Evolutionary conservation across 2,329 filamentous ascomycete genomes (phyloP).

Genomic region (Diplodia scrobiculata): DNA sequence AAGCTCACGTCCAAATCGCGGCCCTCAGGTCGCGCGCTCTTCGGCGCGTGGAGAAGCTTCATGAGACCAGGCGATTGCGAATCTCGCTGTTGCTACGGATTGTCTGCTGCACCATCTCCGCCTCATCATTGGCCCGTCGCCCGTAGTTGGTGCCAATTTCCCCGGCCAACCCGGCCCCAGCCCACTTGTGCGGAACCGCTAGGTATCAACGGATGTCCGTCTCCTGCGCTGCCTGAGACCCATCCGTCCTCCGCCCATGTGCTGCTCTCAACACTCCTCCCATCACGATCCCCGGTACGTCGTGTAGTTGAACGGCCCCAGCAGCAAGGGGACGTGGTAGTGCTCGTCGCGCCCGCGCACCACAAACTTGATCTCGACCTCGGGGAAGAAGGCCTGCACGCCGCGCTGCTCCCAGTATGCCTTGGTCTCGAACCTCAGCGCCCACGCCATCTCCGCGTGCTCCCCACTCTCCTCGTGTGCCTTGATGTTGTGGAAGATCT

Average conservation of each 20-base stretch:
- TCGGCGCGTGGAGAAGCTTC: background rate
- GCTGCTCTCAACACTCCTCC: background rate
- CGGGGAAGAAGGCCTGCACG: constrained; percentile 59
- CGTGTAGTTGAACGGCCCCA: constrained; percentile 78
- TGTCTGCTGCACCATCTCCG: background rate
- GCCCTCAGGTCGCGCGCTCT: too few relatives aligned
- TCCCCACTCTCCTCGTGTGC: constrained; percentile 32
- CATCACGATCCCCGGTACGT: constrained; percentile 75
- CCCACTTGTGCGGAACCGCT: constrained; percentile 5
- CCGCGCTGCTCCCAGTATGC: constrained; percentile 66
- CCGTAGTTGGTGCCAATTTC: background rate
- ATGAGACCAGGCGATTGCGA: background rate
- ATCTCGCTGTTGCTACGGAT: background rate
- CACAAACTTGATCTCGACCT: constrained; percentile 59
- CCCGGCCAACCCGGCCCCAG: background rate
- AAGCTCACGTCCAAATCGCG: background rate
- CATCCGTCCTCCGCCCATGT: background rate
- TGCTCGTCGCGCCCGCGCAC: constrained; percentile 59
- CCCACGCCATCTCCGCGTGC: constrained; percentile 61
- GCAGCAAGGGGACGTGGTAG: constrained; percentile 76
- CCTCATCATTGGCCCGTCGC: background rate
- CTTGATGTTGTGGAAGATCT: constrained; percentile 29
- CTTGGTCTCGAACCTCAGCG: constrained; percentile 71
- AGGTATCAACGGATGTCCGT: background rate
- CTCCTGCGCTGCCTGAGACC: background rate